Conservation (phyloP, 331 rosid species). For the Arachis monticola region DNA sequence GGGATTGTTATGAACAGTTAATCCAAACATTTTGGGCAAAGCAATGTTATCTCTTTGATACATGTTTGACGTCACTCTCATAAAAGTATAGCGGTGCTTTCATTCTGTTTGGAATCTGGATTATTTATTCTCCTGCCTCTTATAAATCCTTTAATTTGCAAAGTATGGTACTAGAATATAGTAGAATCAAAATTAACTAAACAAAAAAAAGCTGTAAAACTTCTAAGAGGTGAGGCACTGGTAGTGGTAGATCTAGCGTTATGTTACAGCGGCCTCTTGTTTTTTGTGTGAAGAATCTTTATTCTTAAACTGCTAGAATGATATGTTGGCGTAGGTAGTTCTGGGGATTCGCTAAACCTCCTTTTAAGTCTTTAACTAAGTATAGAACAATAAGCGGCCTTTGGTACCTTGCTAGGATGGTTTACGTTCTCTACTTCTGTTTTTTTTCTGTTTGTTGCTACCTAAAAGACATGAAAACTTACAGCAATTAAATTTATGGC, state of each 20-base stretch:
- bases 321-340: neutral
- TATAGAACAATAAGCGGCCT: neutral
- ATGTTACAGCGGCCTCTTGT: neutral
- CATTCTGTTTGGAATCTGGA: neutral
- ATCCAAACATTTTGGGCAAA: neutral
- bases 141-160: neutral
- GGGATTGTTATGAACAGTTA: neutral
- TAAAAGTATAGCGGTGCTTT: too few relatives aligned
- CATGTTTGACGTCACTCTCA: neutral
- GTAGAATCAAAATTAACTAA: neutral
- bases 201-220: too few relatives aligned
- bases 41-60: neutral
- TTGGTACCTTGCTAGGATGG: neutral
- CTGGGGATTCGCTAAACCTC: neutral
- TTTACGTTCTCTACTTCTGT: constrained; percentile 14
- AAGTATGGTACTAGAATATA: neutral
- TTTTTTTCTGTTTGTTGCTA: constrained; percentile 17
- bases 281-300: constrained; percentile 12
- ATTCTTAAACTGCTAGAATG: constrained; percentile 1
- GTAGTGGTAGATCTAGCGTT: neutral
- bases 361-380: neutral
- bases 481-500: neutral
- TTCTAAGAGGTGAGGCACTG: neutral
- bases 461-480: neutral
- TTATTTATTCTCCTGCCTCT: neutral